These are phyloP conservation scores for Naganishia randhawae DNA, from an alignment of 768 basidiomycete genomes.

Conservation along the genomic window DNA sequence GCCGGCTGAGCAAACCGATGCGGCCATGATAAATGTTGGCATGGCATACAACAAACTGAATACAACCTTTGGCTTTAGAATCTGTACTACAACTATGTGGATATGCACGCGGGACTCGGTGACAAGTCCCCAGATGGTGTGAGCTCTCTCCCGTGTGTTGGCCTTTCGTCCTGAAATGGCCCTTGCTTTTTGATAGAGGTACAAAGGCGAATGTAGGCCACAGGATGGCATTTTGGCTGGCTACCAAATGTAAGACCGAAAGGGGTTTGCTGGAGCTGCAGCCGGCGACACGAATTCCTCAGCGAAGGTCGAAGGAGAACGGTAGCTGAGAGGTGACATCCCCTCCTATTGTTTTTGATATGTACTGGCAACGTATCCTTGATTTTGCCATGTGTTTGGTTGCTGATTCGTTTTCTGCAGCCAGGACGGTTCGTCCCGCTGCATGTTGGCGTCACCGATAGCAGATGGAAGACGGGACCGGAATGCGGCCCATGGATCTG, in stretches of 20 bases:
- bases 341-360: neutral
- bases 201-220: no score
- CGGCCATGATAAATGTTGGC: neutral
- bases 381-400: neutral
- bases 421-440: conserved; percentile 2
- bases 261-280: neutral
- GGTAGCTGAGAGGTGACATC: no score
- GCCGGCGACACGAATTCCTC: neutral
- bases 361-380: neutral
- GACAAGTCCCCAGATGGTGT: no score
- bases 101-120: neutral
- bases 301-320: neutral
- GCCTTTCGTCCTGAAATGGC: no score
- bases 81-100: neutral
- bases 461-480: neutral
- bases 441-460: neutral
- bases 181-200: no score
- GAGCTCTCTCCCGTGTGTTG: no score
- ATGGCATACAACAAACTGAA: neutral
- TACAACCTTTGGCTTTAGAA: neutral
- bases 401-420: neutral
- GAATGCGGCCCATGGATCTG: conserved; percentile 18
- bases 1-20: no score
- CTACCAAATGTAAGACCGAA: no score
- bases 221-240: no score